phyloP scores from a whole-genome alignment of 2,329 filamentous ascomycete genomes.

The Ambrosiella xylebori region DNA sequence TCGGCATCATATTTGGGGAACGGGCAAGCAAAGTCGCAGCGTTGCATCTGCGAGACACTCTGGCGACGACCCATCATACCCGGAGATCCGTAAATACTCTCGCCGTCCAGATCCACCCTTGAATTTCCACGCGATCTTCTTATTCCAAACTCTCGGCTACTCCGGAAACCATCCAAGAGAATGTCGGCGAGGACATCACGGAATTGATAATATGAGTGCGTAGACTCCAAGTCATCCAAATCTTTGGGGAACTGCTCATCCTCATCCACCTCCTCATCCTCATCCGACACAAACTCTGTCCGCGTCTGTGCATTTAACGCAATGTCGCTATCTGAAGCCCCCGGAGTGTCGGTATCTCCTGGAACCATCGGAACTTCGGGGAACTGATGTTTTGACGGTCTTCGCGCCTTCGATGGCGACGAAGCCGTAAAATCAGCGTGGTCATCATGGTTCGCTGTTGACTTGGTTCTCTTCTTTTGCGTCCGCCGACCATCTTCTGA shows the following conservation, averaged over 20 bases:
- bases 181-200: no score
- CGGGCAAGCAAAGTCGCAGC: constrained; percentile 7
- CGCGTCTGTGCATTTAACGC: neutral
- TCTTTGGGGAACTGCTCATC: constrained; percentile 5
- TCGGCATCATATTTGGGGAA: constrained; percentile 7
- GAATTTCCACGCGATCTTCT: constrained; percentile 6
- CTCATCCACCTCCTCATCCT: neutral
- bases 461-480: no score
- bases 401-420: no score
- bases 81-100: neutral
- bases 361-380: neutral
- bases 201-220: no score
- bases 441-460: no score
- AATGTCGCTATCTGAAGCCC: neutral
- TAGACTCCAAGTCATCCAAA: constrained; percentile 1
- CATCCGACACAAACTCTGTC: neutral
- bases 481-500: no score
- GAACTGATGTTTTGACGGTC: no score
- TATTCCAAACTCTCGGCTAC: neutral
- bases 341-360: neutral
- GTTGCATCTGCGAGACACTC: neutral
- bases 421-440: no score
- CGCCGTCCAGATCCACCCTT: constrained; percentile 2
- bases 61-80: neutral
- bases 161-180: neutral